These are phyloP conservation scores for Trichosporon coremiiforme DNA, from an alignment of 1,284 basidiomycete genomes.

Conservation along the genomic window DNA sequence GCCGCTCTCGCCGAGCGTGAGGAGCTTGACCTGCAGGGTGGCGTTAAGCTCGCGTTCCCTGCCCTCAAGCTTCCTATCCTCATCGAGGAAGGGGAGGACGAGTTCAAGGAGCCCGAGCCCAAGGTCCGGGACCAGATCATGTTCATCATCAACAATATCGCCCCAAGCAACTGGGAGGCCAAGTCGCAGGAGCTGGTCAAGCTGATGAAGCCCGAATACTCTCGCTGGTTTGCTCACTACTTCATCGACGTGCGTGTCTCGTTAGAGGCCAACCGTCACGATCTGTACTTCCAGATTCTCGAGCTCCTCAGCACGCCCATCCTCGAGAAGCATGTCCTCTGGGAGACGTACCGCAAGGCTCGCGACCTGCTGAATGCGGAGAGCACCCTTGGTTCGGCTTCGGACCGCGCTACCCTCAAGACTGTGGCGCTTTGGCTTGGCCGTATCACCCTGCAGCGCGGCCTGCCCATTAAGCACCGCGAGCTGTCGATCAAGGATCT, in stretches of 20 bases:
- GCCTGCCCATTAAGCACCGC: constrained; percentile 89
- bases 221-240: constrained; percentile 97
- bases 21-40: constrained; percentile 58
- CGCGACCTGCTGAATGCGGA: constrained; percentile 86
- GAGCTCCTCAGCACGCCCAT: constrained; percentile 72
- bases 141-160: constrained; percentile 98
- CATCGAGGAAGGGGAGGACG: constrained; percentile 60
- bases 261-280: constrained; percentile 96
- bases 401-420: constrained; percentile 86
- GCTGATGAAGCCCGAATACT: constrained; percentile 75
- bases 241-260: constrained; percentile 94
- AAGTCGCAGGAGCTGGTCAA: constrained; percentile 83
- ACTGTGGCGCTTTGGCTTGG: constrained; percentile 96
- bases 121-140: constrained; percentile 90
- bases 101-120: constrained; percentile 74
- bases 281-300: constrained; percentile 89
- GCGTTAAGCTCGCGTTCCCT: constrained; percentile 56
- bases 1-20: constrained; percentile 63
- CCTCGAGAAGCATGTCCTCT: constrained; percentile 76
- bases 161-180: constrained; percentile 85
- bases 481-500: constrained; percentile 96
- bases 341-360: constrained; percentile 91
- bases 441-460: constrained; percentile 84
- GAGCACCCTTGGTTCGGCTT: constrained; percentile 77
- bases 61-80: constrained; percentile 57